Percentiles rank a stretch among this genome's conserved stretches.
These are phyloP conservation scores for Colletotrichum horii DNA, from an alignment of 2,329 filamentous ascomycete genomes.

Conservation along the genomic window DNA sequence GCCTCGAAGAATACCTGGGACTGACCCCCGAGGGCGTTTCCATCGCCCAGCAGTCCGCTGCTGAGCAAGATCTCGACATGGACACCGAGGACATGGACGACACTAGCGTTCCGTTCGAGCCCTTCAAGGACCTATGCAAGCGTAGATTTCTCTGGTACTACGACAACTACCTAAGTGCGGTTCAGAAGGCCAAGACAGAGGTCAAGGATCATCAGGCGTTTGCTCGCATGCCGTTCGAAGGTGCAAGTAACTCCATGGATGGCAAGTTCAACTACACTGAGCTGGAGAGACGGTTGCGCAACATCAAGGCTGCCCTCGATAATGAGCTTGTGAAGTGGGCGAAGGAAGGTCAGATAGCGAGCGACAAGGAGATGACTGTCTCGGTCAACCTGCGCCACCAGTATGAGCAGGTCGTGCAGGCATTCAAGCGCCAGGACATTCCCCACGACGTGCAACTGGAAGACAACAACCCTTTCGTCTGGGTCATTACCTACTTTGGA, in stretches of 20 bases:
- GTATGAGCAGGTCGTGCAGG: constrained; percentile 80
- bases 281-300: constrained; percentile 71
- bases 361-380: constrained; percentile 72
- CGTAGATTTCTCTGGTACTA: constrained; percentile 96
- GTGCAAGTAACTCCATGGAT: constrained; percentile 77
- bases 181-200: constrained; percentile 69
- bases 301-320: constrained; percentile 74
- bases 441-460: constrained; percentile 79
- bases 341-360: constrained; percentile 66
- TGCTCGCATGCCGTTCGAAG: constrained; percentile 87
- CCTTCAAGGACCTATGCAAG: constrained; percentile 91
- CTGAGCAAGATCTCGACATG: constrained; percentile 44
- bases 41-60: constrained; percentile 31
- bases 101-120: constrained; percentile 69
- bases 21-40: constrained; percentile 60
- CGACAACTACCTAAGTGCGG: constrained; percentile 78
- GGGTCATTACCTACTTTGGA: constrained; percentile 89
- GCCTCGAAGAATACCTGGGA: constrained; percentile 79
- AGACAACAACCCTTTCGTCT: constrained; percentile 86
- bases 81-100: constrained; percentile 61
- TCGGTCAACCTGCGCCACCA: constrained; percentile 84
- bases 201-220: constrained; percentile 71
- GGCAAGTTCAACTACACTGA: constrained; percentile 83
- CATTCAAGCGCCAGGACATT: constrained; percentile 73
- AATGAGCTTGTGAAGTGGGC: constrained; percentile 77